Base-by-base conservation (phyloP, 2,329 filamentous ascomycete species). In the Bisporella sp. region DNA sequence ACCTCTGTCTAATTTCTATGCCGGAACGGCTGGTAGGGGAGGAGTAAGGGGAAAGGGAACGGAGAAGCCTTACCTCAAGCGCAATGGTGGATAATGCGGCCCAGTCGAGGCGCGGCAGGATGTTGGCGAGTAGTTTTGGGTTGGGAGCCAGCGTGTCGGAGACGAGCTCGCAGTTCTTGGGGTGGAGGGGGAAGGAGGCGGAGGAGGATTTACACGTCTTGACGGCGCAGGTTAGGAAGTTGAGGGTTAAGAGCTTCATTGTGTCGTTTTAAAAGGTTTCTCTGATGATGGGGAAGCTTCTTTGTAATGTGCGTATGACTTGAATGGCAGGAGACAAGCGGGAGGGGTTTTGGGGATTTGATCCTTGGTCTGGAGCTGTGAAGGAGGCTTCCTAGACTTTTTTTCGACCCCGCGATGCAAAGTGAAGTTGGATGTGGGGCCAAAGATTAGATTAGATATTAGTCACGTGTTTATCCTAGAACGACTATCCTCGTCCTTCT, bases 241-340 rank as follows among this genome's bases (percentile, higher is more conserved):
- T 97, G 63, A 95, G 84, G 54, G 90, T 96, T 47, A 97, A 81
- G 56, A 97, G 76, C 71, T 97, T 97, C 93, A 99, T 99, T 46
- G 5, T 43, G 28, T 13, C 41, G 9, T 11, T 28, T 13, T 43
- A 8, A 8, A 8, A 12, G 29, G 29, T 8, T 29, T 45, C 28
- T 45, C 9, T 43, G 37, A 43, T 21, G 21, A 21, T 21, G 21
- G n/a, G 41, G 42, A 53, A 53, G 31, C 44, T 53, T 53, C 48
- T 49, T 52, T 48, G 30, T 7, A 9, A 28, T 8, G 37, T n/a
- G 6, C 6, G 45, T 44, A 33, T 46, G 49, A 21, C 21, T 21
- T 21, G 21, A 3, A 21, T 21, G 21, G 21, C 21, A 2, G 21
- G 21, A 21, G 21, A 21, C 21, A 21, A 21, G 21, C 21, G 21